These are phyloP conservation scores for Phaeosphaeria sp. DNA, from an alignment of 2,329 filamentous ascomycete species.

Conservation along the genomic window DNA sequence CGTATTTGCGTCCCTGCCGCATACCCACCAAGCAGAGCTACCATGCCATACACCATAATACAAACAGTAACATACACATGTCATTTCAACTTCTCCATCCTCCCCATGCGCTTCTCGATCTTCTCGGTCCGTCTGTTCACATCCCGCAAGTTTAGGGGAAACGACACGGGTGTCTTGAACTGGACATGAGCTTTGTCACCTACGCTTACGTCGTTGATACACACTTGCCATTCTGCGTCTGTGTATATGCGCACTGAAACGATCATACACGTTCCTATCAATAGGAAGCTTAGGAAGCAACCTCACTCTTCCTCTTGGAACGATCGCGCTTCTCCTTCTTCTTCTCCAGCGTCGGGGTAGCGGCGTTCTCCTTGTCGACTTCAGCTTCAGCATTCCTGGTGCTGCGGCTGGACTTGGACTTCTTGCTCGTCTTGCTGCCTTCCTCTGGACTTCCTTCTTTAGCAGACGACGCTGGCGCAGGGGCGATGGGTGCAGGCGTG, in stretches of 20 bases:
- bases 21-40: not conserved
- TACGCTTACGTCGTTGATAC: constrained; percentile 6
- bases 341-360: constrained; percentile 6
- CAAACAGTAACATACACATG: not conserved
- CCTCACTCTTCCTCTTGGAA: constrained; percentile 45
- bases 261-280: not conserved
- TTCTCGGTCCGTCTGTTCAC: constrained; percentile 3
- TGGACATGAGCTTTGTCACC: constrained; percentile 2
- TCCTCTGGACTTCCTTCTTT: constrained; percentile 42
- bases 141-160: constrained; percentile 5
- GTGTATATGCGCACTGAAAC: constrained; percentile 4
- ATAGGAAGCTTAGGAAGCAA: constrained; percentile 19
- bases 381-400: constrained; percentile 42
- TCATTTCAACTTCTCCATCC: not conserved
- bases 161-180: constrained; percentile 6
- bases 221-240: not conserved
- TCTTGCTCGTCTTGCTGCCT: constrained; percentile 38
- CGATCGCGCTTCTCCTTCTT: constrained; percentile 44
- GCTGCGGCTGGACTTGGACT: constrained; percentile 41
- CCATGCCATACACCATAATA: not conserved
- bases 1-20: not conserved
- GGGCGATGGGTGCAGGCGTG: constrained; percentile 31
- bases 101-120: constrained; percentile 2
- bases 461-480: constrained; percentile 25
- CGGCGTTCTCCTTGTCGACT: constrained; percentile 32